These are phyloP conservation scores for Myotisia sp. DNA, from an alignment of 2,329 filamentous ascomycete genomes.

Conservation along the genomic window DNA sequence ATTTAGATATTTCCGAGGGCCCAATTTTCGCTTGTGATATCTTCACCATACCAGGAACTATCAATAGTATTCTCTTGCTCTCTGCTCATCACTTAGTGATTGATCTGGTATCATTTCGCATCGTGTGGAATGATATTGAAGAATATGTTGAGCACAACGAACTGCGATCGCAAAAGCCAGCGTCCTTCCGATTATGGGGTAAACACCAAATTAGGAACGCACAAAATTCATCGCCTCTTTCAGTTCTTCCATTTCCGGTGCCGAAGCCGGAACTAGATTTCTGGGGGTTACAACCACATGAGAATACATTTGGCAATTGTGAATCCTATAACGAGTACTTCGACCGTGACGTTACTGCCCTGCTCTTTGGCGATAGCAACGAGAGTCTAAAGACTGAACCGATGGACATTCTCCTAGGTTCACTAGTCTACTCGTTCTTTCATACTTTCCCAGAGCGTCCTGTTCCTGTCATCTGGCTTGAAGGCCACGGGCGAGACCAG, in stretches of 20 bases:
- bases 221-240: background rate
- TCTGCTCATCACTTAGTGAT: constrained; percentile 27
- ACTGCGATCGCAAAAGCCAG: background rate
- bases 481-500: constrained; percentile 36
- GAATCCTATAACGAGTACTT: constrained; percentile 21
- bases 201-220: background rate
- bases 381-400: constrained; percentile 22
- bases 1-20: constrained; percentile 23
- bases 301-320: constrained; percentile 22
- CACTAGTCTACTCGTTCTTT: constrained; percentile 31
- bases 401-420: constrained; percentile 24
- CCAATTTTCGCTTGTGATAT: constrained; percentile 31
- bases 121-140: constrained; percentile 27
- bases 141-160: constrained; percentile 16
- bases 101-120: constrained; percentile 29
- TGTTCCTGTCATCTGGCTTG: constrained; percentile 33
- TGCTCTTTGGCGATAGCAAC: constrained; percentile 22
- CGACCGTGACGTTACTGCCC: constrained; percentile 18
- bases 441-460: constrained; percentile 30
- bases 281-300: constrained; percentile 21
- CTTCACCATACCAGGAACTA: constrained; percentile 23
- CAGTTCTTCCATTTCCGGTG: constrained; percentile 19
- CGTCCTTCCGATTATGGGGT: constrained; percentile 1
- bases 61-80: constrained; percentile 19
- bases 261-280: constrained; percentile 16